Conservation (phyloP, 805 yeast species). For the Lachancea mirantina region DNA sequence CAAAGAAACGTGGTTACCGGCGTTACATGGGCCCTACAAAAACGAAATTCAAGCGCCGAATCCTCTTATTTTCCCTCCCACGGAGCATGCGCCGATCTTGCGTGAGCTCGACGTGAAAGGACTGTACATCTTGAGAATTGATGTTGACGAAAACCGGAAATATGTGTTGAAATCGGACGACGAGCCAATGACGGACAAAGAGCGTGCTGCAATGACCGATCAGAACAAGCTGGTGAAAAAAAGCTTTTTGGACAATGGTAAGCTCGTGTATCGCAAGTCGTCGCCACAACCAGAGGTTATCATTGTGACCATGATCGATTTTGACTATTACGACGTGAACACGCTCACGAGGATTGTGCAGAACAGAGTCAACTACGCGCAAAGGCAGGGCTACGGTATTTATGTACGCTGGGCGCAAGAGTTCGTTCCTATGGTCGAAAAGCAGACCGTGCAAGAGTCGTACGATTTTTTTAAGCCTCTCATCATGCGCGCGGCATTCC, state of each 20-base stretch:
- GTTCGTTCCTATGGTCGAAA: slow-evolving; percentile 54
- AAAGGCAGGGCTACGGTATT: slow-evolving; percentile 69
- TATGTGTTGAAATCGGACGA: slow-evolving; percentile 35
- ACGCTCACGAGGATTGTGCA: slow-evolving; percentile 66
- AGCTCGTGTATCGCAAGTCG: slow-evolving; percentile 36
- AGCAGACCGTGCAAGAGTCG: slow-evolving; percentile 31
- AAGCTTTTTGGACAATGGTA: slow-evolving; percentile 60
- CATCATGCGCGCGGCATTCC: slow-evolving; percentile 76
- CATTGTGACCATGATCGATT: slow-evolving; percentile 74
- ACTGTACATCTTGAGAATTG: slow-evolving; percentile 43
- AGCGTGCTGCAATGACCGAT: slow-evolving; percentile 25
- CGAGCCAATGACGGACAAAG: slow-evolving; percentile 35
- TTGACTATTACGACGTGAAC: slow-evolving; percentile 51
- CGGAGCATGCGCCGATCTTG: slow-evolving; percentile 59
- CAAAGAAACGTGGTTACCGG: slow-evolving; percentile 17
- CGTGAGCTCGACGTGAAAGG: slow-evolving; percentile 48
- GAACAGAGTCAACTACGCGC: slow-evolving; percentile 85
- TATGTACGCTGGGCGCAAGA: slow-evolving; percentile 84
- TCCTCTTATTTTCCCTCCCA: slow-evolving; percentile 61
- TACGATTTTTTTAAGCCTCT: slow-evolving; percentile 25
- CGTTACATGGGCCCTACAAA: slow-evolving; percentile 38
- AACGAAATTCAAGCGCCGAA: slow-evolving; percentile 44
- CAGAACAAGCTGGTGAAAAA: slow-evolving; percentile 41
- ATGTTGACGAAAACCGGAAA: slow-evolving; percentile 37
- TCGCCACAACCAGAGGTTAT: slow-evolving; percentile 52